Percentiles rank a stretch among this genome's conserved stretches.
phyloP scores from a whole-genome alignment of 805 yeast species.

The Spathaspora gorwiae region DNA sequence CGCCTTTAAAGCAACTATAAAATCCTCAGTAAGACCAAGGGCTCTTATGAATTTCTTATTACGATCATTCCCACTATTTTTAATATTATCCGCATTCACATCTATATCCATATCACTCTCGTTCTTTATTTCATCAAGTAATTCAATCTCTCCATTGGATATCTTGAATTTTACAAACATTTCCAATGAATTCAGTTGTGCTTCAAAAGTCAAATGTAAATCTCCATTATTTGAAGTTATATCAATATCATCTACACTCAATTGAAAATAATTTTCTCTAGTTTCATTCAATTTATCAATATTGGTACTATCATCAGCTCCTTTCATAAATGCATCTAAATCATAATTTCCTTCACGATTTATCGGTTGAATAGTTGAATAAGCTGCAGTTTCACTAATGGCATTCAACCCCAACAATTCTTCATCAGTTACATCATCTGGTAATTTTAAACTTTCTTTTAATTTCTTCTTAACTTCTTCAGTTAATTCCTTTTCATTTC shows the following conservation, averaged over 20 bases:
- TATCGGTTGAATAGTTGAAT: slow-evolving; percentile 13
- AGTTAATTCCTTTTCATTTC: slow-evolving; percentile 11
- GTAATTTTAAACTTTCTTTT: slow-evolving; percentile 29
- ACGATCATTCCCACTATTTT: neutral
- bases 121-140: neutral
- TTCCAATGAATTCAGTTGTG: slow-evolving; percentile 8
- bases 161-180: slow-evolving; percentile 21
- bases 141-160: slow-evolving; percentile 24
- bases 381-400: slow-evolving; percentile 19
- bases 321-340: slow-evolving; percentile 24
- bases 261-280: slow-evolving; percentile 5
- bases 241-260: slow-evolving; percentile 21
- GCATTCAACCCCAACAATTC: slow-evolving; percentile 33
- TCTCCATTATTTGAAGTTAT: slow-evolving; percentile 20
- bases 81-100: slow-evolving; percentile 7
- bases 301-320: neutral
- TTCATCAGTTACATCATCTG: slow-evolving; percentile 35
- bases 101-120: slow-evolving; percentile 16
- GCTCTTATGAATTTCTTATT: slow-evolving; percentile 17
- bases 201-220: slow-evolving; percentile 16
- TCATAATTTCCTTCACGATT: slow-evolving; percentile 10
- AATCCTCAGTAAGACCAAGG: slow-evolving; percentile 30
- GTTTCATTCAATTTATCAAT: neutral
- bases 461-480: slow-evolving; percentile 25
- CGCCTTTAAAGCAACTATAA: slow-evolving; percentile 9